Evolutionary conservation across 2,329 filamentous ascomycete genomes (phyloP).

Genomic region (Aspergillus intermedius): DNA sequence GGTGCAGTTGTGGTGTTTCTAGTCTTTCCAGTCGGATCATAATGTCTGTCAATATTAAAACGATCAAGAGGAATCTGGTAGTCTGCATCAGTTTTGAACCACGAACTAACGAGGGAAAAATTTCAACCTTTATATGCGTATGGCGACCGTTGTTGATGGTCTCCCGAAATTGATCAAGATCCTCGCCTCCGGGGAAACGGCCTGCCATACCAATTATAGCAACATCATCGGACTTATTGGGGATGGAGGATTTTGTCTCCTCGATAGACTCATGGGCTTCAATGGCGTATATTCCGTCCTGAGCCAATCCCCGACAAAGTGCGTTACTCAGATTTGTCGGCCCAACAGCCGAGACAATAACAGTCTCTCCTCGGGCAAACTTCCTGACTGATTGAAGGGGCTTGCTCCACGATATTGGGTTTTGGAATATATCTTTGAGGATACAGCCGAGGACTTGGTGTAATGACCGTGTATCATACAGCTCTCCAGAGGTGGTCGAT

Average conservation of each 20-base stretch:
- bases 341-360: neutral
- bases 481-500: neutral
- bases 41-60: slow-evolving; percentile 29
- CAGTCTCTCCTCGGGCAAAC: neutral
- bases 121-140: slow-evolving; percentile 1
- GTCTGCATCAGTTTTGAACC: slow-evolving; percentile 19
- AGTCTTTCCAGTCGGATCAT: slow-evolving; percentile 25
- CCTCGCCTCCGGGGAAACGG: slow-evolving; percentile 6
- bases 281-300: neutral
- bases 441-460: neutral
- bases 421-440: neutral
- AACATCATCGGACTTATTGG: neutral
- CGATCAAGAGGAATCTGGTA: slow-evolving; percentile 24
- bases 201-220: slow-evolving; percentile 7
- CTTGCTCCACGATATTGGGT: neutral
- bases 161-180: slow-evolving; percentile 3
- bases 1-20: slow-evolving; percentile 26
- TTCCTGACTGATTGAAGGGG: neutral
- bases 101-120: neutral
- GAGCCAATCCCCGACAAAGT: neutral
- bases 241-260: neutral
- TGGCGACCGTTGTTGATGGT: slow-evolving; percentile 1
- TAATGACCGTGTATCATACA: neutral
- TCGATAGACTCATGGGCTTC: neutral
- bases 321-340: neutral